These are phyloP conservation scores for Paspalum vaginatum DNA, from an alignment of 176 grass and related monocot genomes.

Conservation along the genomic window DNA sequence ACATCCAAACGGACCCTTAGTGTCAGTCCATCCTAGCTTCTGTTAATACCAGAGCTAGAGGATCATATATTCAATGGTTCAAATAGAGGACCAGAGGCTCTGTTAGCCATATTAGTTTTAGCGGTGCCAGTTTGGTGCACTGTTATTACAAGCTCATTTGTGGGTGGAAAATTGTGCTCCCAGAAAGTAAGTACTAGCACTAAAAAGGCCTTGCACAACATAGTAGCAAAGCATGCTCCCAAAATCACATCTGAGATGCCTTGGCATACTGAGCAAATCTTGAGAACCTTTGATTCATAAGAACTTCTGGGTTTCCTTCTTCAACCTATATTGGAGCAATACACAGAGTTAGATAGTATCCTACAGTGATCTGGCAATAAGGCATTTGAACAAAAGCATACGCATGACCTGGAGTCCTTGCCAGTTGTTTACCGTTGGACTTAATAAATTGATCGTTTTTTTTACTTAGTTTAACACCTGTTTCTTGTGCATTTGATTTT, in stretches of 20 bases:
- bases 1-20: too few relatives aligned
- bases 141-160: not conserved
- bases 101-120: not conserved
- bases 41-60: not conserved
- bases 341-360: conserved; percentile 6
- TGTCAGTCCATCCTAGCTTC: too few relatives aligned
- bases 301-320: conserved; percentile 71
- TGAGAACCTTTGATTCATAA: conserved; percentile 58
- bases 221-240: not conserved
- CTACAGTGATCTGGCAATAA: not conserved
- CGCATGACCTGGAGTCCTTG: not conserved
- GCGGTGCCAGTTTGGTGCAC: not conserved
- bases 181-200: not conserved
- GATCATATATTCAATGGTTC: not conserved
- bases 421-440: too few relatives aligned
- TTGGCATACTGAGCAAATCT: conserved; percentile 77
- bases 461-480: not conserved
- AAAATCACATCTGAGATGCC: conserved; percentile 71
- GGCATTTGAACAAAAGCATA: not conserved
- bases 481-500: not conserved
- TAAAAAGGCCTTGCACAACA: not conserved
- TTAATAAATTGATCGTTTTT: not conserved
- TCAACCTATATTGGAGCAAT: conserved; percentile 62
- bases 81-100: not conserved
- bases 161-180: not conserved